These are phyloP conservation scores for Kentomonas sorsogonicus DNA, from an alignment of 208 protist genomes.

Conservation along the genomic window DNA sequence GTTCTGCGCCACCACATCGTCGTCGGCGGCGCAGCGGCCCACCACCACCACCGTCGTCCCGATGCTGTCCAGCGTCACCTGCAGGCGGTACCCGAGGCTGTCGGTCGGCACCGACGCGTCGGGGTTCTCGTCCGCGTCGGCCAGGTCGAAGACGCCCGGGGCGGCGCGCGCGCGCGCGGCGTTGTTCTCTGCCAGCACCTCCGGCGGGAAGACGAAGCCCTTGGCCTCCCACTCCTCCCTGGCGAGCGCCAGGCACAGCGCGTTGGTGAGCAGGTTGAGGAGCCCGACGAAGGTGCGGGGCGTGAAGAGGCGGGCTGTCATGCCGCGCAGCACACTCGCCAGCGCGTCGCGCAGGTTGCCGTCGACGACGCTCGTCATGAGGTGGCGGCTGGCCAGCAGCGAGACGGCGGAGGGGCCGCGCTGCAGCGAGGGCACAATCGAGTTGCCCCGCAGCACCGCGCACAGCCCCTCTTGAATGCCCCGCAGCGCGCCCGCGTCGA, in stretches of 20 bases:
- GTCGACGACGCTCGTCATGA: constrained; percentile 24
- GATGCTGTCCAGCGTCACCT: constrained; percentile 51
- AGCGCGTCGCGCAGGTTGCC: constrained; percentile 30
- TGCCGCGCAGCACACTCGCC: constrained; percentile 31
- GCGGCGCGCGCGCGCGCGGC: constrained; percentile 3
- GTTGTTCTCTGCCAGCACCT: background rate
- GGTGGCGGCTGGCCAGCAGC: constrained; percentile 29
- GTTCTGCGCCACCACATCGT: constrained; percentile 61
- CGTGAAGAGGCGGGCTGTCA: constrained; percentile 39
- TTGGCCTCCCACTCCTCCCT: constrained; percentile 28
- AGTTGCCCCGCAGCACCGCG: constrained; percentile 38
- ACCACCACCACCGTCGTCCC: constrained; percentile 53
- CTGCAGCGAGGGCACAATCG: constrained; percentile 34
- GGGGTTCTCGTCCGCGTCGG: constrained; percentile 8
- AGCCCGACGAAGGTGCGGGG: constrained; percentile 60
- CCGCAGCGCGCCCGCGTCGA: constrained; percentile 29
- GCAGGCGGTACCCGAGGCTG: constrained; percentile 32
- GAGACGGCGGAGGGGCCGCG: constrained; percentile 22
- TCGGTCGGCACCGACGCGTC: constrained; percentile 9
- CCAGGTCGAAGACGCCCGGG: no score
- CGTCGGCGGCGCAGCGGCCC: constrained; percentile 36
- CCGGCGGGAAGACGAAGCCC: background rate
- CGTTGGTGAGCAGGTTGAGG: constrained; percentile 62
- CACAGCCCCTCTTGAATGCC: no score
- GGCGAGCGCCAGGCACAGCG: constrained; percentile 38